Evolutionary conservation across 2,329 filamentous ascomycete genomes (phyloP), one percentile per base, ranked within the genome.

Genomic region (Paraconiothyrium sp.): DNA sequence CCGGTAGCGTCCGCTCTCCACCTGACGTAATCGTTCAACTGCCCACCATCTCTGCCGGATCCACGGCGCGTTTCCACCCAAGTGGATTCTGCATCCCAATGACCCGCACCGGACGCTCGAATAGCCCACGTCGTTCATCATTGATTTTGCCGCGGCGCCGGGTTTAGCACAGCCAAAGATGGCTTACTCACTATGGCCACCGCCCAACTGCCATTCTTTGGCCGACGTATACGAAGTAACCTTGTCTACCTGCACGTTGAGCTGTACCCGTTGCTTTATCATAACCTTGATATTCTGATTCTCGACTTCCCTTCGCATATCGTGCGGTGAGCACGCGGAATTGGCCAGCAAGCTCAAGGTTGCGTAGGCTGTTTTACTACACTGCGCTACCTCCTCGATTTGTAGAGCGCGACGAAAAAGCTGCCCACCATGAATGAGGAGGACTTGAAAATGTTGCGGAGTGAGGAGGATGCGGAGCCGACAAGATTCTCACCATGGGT

Each of bases 401-500:
- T 22, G 14, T 22, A 16, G 32, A 24, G n/a, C 32, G n/a, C 11
- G 14, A 4, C 34, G 11, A 35, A 22, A 39, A 8, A 39, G 34
- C 34, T 13, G 57, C 60, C 48, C 49, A 67, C 20, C 52, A 76
- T 76, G 74, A 65, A 77, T 54, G 72, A 77, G 39, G 68, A 73
- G 61, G 74, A 77, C 58, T 70, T 70, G 24, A 63, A 66, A 7
- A 59, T 77, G 5, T 62, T 77, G 34, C 68, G 72, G 57, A 72
- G 67, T 37, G 68, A 76, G 59, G 72, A 71, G 16, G 46, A 72
- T 49, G 75, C 75, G 3, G 69, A 69, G 34, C 74, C 72, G 1
- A 54, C 62, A 39, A 54, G 69, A 46, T 78, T 70, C 50, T 34
- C 60, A n/a, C 54, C 68, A 59, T 78, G 75, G 75, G 49, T 52